These are phyloP conservation scores for Hymenoscyphus fraxineus DNA, from an alignment of 2,329 filamentous ascomycete genomes.

Conservation along the genomic window DNA sequence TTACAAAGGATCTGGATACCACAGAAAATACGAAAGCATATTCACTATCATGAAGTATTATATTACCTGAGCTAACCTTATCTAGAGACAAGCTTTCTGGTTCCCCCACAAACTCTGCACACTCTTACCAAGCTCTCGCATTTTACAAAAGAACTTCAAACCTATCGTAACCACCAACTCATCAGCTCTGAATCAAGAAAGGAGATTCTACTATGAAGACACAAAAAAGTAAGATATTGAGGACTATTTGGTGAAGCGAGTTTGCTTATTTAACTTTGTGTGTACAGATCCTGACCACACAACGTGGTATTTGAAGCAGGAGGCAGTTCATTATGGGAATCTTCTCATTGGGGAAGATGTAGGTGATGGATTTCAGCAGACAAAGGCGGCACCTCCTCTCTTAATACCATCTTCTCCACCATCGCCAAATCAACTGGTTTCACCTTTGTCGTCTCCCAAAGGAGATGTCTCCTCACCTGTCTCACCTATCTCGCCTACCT, in stretches of 20 bases:
- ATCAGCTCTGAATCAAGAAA: too few species aligned
- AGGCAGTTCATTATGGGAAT: not conserved
- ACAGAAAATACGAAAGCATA: too few species aligned
- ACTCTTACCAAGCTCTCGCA: too few species aligned
- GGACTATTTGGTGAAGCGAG: not conserved
- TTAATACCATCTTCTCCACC: not conserved
- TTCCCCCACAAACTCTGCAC: too few species aligned
- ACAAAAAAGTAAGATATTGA: not conserved
- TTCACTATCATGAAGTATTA: too few species aligned
- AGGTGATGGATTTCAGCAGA: not conserved
- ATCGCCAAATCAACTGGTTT: not conserved
- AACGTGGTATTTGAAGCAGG: not conserved
- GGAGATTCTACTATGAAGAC: not conserved
- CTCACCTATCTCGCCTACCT: not conserved
- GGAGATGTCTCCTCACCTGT: not conserved
- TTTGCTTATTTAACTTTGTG: not conserved
- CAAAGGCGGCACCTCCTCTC: not conserved
- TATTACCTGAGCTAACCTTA: too few species aligned
- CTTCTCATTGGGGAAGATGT: not conserved
- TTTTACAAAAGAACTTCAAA: too few species aligned
- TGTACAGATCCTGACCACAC: not conserved
- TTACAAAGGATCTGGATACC: too few species aligned
- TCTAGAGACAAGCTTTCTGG: too few species aligned
- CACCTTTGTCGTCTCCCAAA: not conserved
- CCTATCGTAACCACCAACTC: too few species aligned